A percentile compares a stretch with the other conserved stretches of the same genome.
Conservation (phyloP, 2,329 filamentous ascomycete species). For the Triangularia verruculosa region DNA sequence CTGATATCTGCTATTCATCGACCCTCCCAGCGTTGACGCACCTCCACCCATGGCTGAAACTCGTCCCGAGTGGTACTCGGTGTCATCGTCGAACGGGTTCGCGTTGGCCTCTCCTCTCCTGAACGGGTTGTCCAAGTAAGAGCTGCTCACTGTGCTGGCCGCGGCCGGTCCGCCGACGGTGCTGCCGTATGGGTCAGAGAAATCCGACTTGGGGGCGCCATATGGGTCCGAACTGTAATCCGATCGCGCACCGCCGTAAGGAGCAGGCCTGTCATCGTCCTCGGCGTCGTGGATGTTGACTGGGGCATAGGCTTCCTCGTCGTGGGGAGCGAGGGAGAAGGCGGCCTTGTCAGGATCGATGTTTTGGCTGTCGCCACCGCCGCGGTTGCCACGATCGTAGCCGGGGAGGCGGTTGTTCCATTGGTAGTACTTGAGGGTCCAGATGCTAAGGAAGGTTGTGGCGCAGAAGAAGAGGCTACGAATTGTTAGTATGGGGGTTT, state of each 20-base stretch:
- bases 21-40: conserved; percentile 8
- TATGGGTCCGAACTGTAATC: conserved; percentile 29
- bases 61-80: conserved; percentile 42
- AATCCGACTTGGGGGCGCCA: conserved; percentile 21
- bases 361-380: conserved; percentile 38
- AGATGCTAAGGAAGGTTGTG: conserved; percentile 56
- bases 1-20: conserved; percentile 32
- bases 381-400: conserved; percentile 43
- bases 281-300: conserved; percentile 56
- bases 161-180: conserved; percentile 13
- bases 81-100: conserved; percentile 50
- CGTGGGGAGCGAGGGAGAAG: conserved; percentile 65
- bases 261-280: conserved; percentile 33
- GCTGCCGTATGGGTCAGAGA: background rate
- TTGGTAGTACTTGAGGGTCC: conserved; percentile 60
- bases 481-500: conserved; percentile 3
- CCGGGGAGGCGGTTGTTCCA: conserved; percentile 61
- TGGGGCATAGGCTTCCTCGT: conserved; percentile 63
- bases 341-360: conserved; percentile 68
- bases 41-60: conserved; percentile 22
- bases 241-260: conserved; percentile 20
- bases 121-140: conserved; percentile 31
- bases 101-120: conserved; percentile 18
- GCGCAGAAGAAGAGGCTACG: conserved; percentile 54
- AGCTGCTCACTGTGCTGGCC: conserved; percentile 38